Evolutionary conservation across 371 early-diverging fungal species (phyloP).

Genomic region (Mucor irregularis): DNA sequence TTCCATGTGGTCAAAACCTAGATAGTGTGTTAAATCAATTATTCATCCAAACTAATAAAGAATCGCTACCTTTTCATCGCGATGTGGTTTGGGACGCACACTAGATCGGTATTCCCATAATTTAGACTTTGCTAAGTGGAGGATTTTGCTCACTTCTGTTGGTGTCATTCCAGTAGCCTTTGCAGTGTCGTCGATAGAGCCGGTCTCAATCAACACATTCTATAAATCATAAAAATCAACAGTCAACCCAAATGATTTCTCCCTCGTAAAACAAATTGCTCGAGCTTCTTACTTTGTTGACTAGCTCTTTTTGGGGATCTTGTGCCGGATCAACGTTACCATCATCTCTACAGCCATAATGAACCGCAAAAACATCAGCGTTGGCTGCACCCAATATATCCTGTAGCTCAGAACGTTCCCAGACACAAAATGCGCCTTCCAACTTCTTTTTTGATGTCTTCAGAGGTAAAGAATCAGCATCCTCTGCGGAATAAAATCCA

Average conservation of each 20-base stretch:
- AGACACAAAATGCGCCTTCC: slow-evolving; percentile 75
- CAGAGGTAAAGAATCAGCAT: slow-evolving; percentile 66
- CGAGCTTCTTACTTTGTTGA: slow-evolving; percentile 57
- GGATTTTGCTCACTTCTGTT: slow-evolving; percentile 28
- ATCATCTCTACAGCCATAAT: slow-evolving; percentile 50
- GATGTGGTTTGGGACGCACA: slow-evolving; percentile 61
- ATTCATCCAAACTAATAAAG: too few species aligned
- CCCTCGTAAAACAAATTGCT: neutral
- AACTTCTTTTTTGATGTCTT: slow-evolving; percentile 39
- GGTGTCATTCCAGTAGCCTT: slow-evolving; percentile 26
- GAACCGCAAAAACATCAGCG: slow-evolving; percentile 41
- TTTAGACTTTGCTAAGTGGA: slow-evolving; percentile 33
- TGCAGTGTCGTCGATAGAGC: slow-evolving; percentile 48
- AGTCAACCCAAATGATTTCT: too few species aligned
- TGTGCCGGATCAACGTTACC: slow-evolving; percentile 61
- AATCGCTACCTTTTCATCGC: slow-evolving; percentile 60
- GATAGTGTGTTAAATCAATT: too few species aligned
- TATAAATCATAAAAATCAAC: slow-evolving; percentile 8
- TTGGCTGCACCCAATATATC: slow-evolving; percentile 35
- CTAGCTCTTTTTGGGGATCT: slow-evolving; percentile 67
- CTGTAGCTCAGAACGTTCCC: slow-evolving; percentile 55
- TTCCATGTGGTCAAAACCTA: slow-evolving; percentile 53
- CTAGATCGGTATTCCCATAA: slow-evolving; percentile 44
- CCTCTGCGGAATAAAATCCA: slow-evolving; percentile 74
- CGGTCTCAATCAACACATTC: slow-evolving; percentile 57